Evolutionary conservation across 169 alveolate genomes (phyloP).

Genomic region (Cryptosporidium bovis): DNA sequence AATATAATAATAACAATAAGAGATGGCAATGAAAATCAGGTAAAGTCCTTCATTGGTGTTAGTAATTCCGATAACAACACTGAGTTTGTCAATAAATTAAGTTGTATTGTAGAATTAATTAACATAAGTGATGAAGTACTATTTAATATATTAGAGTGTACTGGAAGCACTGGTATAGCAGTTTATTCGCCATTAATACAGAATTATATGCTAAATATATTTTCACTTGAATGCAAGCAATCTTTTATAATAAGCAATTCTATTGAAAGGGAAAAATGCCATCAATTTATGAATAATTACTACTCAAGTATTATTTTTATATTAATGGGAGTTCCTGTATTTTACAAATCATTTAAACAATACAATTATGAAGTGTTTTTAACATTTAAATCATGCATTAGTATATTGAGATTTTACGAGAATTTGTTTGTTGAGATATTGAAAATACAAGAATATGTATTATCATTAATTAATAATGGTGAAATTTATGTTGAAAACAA

Average conservation of each 20-base stretch:
- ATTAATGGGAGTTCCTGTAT: slow-evolving; percentile 19
- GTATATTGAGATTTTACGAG: slow-evolving; percentile 35
- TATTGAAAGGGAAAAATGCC: not conserved
- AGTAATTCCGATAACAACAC: not conserved
- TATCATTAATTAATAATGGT: not conserved
- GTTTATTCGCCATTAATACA: slow-evolving; percentile 38
- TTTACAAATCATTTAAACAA: not conserved
- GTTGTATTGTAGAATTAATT: not conserved
- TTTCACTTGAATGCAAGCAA: slow-evolving; percentile 12
- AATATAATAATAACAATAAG: not conserved
- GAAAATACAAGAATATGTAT: slow-evolving; percentile 12
- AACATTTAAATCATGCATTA: slow-evolving; percentile 20
- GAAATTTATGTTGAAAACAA: not conserved
- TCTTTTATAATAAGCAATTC: not conserved
- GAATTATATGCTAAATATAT: slow-evolving; percentile 7
- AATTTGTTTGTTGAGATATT: slow-evolving; percentile 21
- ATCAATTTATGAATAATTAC: not conserved
- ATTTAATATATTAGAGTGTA: slow-evolving; percentile 12
- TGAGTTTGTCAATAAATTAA: not conserved
- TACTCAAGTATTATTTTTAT: slow-evolving; percentile 16
- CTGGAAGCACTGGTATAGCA: slow-evolving; percentile 49
- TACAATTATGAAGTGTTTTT: slow-evolving; percentile 31
- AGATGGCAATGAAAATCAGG: not conserved
- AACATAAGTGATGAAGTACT: not conserved
- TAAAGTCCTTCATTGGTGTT: not conserved